Evolutionary conservation across 768 basidiomycete species (phyloP), one percentile per base, ranked within the genome.

Genomic region (Boletus pseudo-olivaceus): DNA sequence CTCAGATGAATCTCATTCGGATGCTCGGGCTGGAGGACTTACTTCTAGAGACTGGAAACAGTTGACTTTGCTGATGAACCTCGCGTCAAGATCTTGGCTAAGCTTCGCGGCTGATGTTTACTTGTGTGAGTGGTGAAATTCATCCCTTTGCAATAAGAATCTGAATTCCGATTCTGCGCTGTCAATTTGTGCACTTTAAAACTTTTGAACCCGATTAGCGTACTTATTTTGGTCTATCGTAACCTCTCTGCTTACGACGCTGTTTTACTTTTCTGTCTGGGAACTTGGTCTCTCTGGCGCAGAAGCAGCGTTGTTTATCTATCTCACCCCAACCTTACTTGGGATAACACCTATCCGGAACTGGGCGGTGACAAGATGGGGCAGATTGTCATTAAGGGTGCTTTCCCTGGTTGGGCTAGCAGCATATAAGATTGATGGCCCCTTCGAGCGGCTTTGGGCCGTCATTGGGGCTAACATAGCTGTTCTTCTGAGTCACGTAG

Each of bases 201-300:
- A 20, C 11, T 14, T 42, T 17, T 20, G 27, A 51, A 55, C 14
- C 3, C 30, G 26, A 49, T 47, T 52, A 91, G 89, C 87, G 5
- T 91, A 85, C 64, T 74, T 88, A 17, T 90, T 87, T 69, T 92
- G 89, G 88, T 88, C 91, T 1, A 78, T 90, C 45, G 83, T 89
- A 67, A 94, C 93, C 1, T 79, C 83, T 4, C 81, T 93, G 19
- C 80, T 86, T 7, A 85, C 87, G 1, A 84, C 88, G 4, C 75
- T 95, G 4, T 95, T 95, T 74, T 95, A 94, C 72, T 95, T 92
- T 73, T 93, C 90, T 26, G 83, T 96, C 19, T 94, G 93, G 93
- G 81, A 91, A 65, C 83, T 94, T 17, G 90, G 88, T 27, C 78
- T 95, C 30, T 83, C 88, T 11, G 93, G 93, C 5, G 82, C 86